A percentile compares a stretch with the other conserved stretches of the same genome.
These are phyloP conservation scores for Penicillium sp. DNA, from an alignment of 2,329 filamentous ascomycete species.

Conservation along the genomic window DNA sequence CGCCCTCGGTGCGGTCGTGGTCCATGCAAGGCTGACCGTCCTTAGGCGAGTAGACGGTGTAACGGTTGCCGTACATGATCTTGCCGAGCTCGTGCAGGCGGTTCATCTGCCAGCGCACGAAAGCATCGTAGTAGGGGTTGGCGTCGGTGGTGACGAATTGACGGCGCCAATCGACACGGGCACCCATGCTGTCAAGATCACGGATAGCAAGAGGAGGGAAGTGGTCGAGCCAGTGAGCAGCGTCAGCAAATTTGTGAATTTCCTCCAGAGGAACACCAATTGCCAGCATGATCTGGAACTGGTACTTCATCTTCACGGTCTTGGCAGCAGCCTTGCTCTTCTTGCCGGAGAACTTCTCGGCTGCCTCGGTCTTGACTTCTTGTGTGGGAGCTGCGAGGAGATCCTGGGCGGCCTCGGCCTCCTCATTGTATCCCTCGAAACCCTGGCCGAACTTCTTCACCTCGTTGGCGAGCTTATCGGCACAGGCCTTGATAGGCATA, in stretches of 20 bases:
- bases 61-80: constrained; percentile 89
- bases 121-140: constrained; percentile 94
- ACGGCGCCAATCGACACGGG: constrained; percentile 87
- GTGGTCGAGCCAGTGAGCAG: constrained; percentile 86
- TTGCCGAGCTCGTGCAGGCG: constrained; percentile 84
- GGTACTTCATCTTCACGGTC: constrained; percentile 90
- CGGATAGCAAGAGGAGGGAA: constrained; percentile 77
- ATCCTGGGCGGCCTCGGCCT: constrained; percentile 52
- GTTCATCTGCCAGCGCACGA: constrained; percentile 97
- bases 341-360: constrained; percentile 87
- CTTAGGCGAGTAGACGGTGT: constrained; percentile 90
- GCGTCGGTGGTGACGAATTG: constrained; percentile 93
- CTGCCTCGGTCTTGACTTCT: constrained; percentile 67
- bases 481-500: constrained; percentile 96
- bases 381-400: constrained; percentile 61
- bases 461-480: constrained; percentile 90
- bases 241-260: constrained; percentile 89
- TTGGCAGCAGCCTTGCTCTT: constrained; percentile 92
- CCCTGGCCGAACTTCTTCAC: constrained; percentile 83
- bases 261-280: constrained; percentile 83
- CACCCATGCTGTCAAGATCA: constrained; percentile 80
- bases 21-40: constrained; percentile 86
- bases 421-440: constrained; percentile 73
- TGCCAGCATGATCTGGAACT: constrained; percentile 91
- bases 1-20: constrained; percentile 77